Base-by-base conservation (phyloP, 2,329 filamentous ascomycete genomes). In the Cladobotryum protrusum region DNA sequence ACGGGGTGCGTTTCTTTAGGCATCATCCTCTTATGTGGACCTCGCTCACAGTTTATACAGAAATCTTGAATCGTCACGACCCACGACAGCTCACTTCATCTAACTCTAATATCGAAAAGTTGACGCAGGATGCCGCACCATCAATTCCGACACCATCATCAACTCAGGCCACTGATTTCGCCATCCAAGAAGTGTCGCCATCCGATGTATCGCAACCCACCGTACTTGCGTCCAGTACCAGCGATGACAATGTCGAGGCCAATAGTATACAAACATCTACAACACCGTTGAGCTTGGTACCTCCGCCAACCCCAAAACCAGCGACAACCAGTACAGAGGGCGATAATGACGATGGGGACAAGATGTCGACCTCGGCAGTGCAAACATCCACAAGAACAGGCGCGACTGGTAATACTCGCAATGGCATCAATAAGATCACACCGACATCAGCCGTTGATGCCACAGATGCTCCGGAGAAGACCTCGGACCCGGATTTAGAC, bases 1-100 rank as follows among this genome's bases (percentile, higher is more conserved):
- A 43, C 43, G 37, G 34, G 57, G 54, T 59, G 48, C 43, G 54
- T 53, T 40, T 41, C 36, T 18, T 15, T 8, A 17, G 12, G 17
- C 24, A 12, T 43, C 19, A 6, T 19, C 12, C 37, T 19, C n/a
- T 14, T 5, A 32, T 39, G 8, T 11, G 6, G 8, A 33, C 41
- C 17, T 33, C 2, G 18, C 41, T 43, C 12, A 18, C 33, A 13
- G 20, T 35, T 34, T 5, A 19, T 17, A 5, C 14, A 52, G 50
- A 36, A 14, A 42, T 52, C 45, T 35, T 37, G 24, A 39, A 47
- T 34, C 50, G 13, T 40, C 37, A 40, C 8, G 18, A 20, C 6
- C 43, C 29, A 32, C 50, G 47, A 40, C 20, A 18, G 4, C 20
- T 32, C 12, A 14, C 40, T 9, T 33, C 18, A 13, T 45, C 50